Conservation (phyloP, 495 filamentous ascomycete genomes). For the Platismatia glauca region DNA sequence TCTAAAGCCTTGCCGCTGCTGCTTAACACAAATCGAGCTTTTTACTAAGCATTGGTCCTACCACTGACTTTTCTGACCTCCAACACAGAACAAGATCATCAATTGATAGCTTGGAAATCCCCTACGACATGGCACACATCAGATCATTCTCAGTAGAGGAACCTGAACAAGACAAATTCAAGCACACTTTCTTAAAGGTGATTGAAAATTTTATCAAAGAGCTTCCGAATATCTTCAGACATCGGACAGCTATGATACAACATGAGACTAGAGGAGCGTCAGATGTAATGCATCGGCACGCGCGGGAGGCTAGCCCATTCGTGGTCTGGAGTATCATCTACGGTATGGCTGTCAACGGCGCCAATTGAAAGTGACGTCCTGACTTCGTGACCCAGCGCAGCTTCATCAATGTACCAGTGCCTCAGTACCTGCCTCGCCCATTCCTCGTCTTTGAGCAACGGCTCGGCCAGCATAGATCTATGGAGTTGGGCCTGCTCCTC, state of each 20-base stretch:
- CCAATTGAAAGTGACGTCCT: conserved; percentile 11
- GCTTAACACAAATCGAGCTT: too few relatives aligned
- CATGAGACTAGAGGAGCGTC: not conserved
- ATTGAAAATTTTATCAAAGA: not conserved
- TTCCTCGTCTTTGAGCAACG: not conserved
- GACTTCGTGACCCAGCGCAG: conserved; percentile 11
- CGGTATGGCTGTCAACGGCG: conserved; percentile 12
- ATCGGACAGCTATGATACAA: not conserved
- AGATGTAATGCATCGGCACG: not conserved
- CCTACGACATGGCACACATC: not conserved
- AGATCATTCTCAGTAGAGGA: not conserved
- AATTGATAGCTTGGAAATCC: not conserved
- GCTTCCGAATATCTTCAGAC: not conserved
- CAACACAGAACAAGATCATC: not conserved
- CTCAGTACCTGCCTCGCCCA: conserved; percentile 22
- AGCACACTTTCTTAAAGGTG: not conserved
- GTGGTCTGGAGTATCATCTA: not conserved
- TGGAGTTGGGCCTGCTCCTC: conserved; percentile 6
- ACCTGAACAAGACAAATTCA: not conserved
- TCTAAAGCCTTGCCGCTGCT: too few relatives aligned
- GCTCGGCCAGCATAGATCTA: conserved; percentile 9
- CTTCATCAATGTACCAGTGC: conserved; percentile 20
- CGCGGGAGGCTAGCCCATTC: not conserved
- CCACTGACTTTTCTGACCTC: not conserved
- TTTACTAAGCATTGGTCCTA: too few relatives aligned